Evolutionary conservation across 805 yeast species (phyloP).

Genomic region (Cyberlindnera xishuangbannaensis): DNA sequence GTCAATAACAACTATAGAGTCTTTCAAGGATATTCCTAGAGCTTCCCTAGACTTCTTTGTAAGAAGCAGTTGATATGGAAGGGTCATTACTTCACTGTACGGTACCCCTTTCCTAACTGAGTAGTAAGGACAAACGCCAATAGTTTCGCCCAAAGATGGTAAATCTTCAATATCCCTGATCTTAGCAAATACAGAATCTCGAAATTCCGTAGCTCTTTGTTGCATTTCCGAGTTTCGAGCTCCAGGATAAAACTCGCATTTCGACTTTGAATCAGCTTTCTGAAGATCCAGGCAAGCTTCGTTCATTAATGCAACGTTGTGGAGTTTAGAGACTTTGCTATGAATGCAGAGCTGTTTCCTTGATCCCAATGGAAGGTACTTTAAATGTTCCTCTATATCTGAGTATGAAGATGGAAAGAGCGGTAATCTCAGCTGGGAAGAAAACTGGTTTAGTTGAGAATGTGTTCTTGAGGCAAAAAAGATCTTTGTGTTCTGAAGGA

Average conservation of each 20-base stretch:
- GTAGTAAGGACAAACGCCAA: constrained; percentile 77
- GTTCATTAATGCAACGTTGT: constrained; percentile 52
- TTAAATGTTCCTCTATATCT: constrained; percentile 44
- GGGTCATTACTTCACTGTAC: constrained; percentile 66
- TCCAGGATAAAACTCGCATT: constrained; percentile 39
- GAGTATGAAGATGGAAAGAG: constrained; percentile 56
- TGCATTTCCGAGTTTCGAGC: constrained; percentile 21
- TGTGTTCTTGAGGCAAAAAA: constrained; percentile 84
- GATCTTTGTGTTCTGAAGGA: constrained; percentile 40
- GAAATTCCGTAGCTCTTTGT: constrained; percentile 32
- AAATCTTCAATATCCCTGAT: constrained; percentile 69
- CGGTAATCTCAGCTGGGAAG: constrained; percentile 61
- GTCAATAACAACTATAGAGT: constrained; percentile 73
- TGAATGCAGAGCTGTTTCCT: constrained; percentile 82
- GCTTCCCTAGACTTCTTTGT: constrained; percentile 58
- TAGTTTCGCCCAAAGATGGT: constrained; percentile 47
- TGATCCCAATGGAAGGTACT: constrained; percentile 73
- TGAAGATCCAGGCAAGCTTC: constrained; percentile 79
- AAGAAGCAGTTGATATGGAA: constrained; percentile 76
- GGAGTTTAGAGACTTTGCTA: constrained; percentile 46
- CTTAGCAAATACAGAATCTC: constrained; percentile 42
- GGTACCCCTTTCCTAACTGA: constrained; percentile 53
- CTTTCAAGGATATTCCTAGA: constrained; percentile 51
- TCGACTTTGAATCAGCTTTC: constrained; percentile 27
- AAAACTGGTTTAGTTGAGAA: constrained; percentile 79